phyloP scores from a whole-genome alignment of 2,329 filamentous ascomycete genomes.

The Claviceps sp. region DNA sequence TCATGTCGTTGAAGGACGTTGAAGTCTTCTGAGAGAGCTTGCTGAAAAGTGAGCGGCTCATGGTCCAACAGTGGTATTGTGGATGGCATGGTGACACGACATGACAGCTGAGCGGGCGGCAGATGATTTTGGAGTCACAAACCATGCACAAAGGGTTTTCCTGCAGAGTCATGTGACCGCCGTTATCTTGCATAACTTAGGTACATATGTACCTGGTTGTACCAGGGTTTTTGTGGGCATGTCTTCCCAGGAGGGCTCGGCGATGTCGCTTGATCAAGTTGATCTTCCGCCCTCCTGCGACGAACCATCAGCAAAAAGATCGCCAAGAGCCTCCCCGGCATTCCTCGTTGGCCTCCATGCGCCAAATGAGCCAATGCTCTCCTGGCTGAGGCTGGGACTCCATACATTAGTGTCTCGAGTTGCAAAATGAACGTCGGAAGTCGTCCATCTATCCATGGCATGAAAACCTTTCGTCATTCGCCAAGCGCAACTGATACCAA shows the following conservation, averaged over 20 bases:
- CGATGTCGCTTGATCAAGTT: too few species aligned
- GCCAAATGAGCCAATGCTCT: neutral
- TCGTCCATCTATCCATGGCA: too few species aligned
- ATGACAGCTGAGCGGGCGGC: neutral
- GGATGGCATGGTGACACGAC: neutral
- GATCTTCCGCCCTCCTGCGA: too few species aligned
- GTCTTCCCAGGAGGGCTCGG: too few species aligned
- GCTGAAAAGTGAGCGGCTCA: neutral
- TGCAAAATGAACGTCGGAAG: neutral
- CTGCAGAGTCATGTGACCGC: neutral
- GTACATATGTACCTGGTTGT: neutral
- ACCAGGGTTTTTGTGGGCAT: neutral
- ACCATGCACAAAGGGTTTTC: neutral
- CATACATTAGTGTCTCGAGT: neutral
- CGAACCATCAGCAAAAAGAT: neutral
- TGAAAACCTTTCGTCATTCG: neutral
- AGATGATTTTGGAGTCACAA: too few species aligned
- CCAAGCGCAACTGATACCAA: neutral
- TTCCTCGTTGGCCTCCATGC: neutral
- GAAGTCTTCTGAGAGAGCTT: neutral
- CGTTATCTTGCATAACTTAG: neutral
- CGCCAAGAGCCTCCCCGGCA: neutral
- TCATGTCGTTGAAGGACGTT: slow-evolving; percentile 1
- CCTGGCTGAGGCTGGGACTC: neutral
- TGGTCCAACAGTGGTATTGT: slow-evolving; percentile 1